phyloP scores from a whole-genome alignment of 306 rosid genomes.

The Trifolium subterraneum region DNA sequence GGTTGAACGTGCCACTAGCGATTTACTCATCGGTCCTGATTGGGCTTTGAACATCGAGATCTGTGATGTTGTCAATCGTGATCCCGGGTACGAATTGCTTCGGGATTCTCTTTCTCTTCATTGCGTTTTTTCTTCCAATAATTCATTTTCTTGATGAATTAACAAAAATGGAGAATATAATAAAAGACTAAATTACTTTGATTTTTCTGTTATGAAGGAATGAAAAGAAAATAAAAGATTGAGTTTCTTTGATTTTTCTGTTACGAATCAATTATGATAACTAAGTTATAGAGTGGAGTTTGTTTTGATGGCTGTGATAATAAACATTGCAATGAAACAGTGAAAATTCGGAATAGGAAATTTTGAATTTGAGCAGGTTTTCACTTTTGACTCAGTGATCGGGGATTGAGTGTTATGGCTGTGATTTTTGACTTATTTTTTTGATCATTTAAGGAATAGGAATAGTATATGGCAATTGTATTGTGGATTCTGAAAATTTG shows the following conservation, averaged over 20 bases:
- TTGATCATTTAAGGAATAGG: conserved; percentile 26
- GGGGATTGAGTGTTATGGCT: conserved; percentile 15
- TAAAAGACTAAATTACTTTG: conserved; percentile 1
- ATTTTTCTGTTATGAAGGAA: conserved; percentile 9
- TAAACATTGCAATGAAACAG: conserved; percentile 32
- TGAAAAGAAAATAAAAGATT: not conserved
- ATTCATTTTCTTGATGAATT: not conserved
- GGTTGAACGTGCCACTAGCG: conserved; percentile 97
- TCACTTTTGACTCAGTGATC: conserved; percentile 24
- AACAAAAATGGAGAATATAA: not conserved
- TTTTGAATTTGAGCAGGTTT: conserved; percentile 26
- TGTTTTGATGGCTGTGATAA: conserved; percentile 2
- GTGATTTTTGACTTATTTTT: no score
- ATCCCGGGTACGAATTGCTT: conserved; percentile 73
- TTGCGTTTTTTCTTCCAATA: conserved; percentile 5
- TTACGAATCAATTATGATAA: conserved; percentile 17
- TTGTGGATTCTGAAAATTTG: conserved; percentile 15
- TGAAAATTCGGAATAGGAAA: conserved; percentile 6
- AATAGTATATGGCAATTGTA: conserved; percentile 9
- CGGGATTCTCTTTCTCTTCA: conserved; percentile 21
- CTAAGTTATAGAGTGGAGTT: conserved; percentile 11
- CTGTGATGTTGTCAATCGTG: conserved; percentile 91
- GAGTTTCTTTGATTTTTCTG: conserved; percentile 4
- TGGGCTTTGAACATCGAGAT: conserved; percentile 99
- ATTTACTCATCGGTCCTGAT: conserved; percentile 96